phyloP scores from a whole-genome alignment of 2,329 filamentous ascomycete species.

The Alternaria brassicae region DNA sequence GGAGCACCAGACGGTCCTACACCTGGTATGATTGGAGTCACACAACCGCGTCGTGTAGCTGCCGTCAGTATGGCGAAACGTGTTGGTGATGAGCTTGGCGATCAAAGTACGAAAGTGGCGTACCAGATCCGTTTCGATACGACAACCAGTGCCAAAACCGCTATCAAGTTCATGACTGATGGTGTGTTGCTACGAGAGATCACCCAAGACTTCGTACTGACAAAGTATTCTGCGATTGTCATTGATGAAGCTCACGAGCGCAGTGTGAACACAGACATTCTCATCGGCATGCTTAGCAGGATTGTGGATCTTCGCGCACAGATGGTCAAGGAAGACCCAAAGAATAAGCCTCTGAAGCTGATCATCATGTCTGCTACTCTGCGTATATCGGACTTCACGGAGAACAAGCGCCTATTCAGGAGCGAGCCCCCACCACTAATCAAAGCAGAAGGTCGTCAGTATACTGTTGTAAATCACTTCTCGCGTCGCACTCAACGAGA shows the following conservation, averaged over 20 bases:
- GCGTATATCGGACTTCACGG: slow-evolving; percentile 85
- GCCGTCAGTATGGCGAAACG: slow-evolving; percentile 97
- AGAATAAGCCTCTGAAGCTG: slow-evolving; percentile 79
- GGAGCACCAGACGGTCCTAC: slow-evolving; percentile 79
- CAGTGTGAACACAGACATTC: slow-evolving; percentile 95
- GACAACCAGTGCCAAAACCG: slow-evolving; percentile 78
- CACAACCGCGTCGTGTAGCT: slow-evolving; percentile 91
- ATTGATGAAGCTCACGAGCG: slow-evolving; percentile 98
- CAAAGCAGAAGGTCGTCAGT: slow-evolving; percentile 89
- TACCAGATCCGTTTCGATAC: slow-evolving; percentile 95
- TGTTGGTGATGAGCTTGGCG: slow-evolving; percentile 83
- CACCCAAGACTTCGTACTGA: slow-evolving; percentile 83
- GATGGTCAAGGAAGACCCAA: slow-evolving; percentile 73
- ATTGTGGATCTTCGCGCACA: slow-evolving; percentile 84
- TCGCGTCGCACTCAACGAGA: slow-evolving; percentile 81
- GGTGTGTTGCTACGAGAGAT: slow-evolving; percentile 93
- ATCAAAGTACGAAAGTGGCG: slow-evolving; percentile 77
- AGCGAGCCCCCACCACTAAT: slow-evolving; percentile 78
- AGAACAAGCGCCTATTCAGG: slow-evolving; percentile 81
- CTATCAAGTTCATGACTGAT: slow-evolving; percentile 99
- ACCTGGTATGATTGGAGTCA: slow-evolving; percentile 91
- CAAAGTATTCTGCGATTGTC: slow-evolving; percentile 90
- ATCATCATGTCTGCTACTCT: slow-evolving; percentile 98
- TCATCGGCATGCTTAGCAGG: slow-evolving; percentile 96
- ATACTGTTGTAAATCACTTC: slow-evolving; percentile 89